Evolutionary conservation across 2,329 filamentous ascomycete species (phyloP), one percentile per base, ranked within the genome.

Genomic region (Bipolaris oryzae): DNA sequence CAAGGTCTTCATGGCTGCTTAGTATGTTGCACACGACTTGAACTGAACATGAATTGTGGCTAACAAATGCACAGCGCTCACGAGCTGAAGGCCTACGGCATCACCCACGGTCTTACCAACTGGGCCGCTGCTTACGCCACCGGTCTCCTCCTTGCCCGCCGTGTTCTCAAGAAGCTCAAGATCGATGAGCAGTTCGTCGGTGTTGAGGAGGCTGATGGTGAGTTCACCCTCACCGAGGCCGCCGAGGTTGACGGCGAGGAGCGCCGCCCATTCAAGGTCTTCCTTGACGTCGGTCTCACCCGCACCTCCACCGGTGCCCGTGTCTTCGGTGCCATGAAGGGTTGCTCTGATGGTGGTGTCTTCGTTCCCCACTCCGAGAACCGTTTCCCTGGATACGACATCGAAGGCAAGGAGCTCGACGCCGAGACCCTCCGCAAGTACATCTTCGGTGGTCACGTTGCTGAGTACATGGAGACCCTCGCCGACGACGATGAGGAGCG

Each of bases 381-480:
- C 88, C 94, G 95, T 76, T 99, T 99, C 92, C 95, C 95, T 75
- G 95, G 95, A 76, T 99, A 85, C 89, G 95, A 99, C 80, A 91
- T 96, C 31, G 95, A 99, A 86, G 83, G 84, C 81, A 93, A 99
- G 90, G 94, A 98, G 87, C 91, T 99, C 76, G 95, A 99, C 75
- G 87, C 92, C 76, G 95, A 99, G 81, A 90, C 87, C 71, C 91
- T 99, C 79, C 92, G 94, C 87, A 96, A 93, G 86, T 99, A 99
- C 90, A 99, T 99, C 87, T 94, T 91, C 82, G 95, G 87, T 78
- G 94, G 95, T 63, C 95, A 99, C 88, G 91, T 99, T 68, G 93
- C 94, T 72, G 95, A 99, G 88, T 99, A 99, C 89, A 99, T 99
- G 95, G 95, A 99, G 89, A 95, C 90, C 58, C 91, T 99, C 68